Evolutionary conservation across 2,329 filamentous ascomycete species (phyloP).

Genomic region (Aspergillus niger): DNA sequence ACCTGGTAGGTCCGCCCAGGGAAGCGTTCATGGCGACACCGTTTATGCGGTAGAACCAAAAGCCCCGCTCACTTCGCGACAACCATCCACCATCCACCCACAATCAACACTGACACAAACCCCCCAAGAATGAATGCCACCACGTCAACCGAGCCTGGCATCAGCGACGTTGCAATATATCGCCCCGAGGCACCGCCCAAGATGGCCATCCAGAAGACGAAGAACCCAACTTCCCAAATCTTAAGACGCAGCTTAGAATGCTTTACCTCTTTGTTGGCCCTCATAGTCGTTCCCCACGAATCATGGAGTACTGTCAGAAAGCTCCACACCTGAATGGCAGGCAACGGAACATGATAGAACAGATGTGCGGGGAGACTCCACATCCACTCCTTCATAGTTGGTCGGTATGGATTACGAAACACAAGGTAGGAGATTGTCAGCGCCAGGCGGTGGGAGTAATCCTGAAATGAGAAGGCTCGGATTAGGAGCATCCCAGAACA

Average conservation of each 20-base stretch:
- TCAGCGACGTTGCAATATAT: neutral
- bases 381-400: slow-evolving; percentile 14
- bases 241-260: slow-evolving; percentile 4
- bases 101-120: neutral
- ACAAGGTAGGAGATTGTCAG: slow-evolving; percentile 35
- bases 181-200: slow-evolving; percentile 27
- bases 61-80: neutral
- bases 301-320: slow-evolving; percentile 37
- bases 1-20: too few relatives aligned
- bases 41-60: neutral
- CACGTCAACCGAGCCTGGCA: neutral
- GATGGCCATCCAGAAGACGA: slow-evolving; percentile 34
- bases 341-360: slow-evolving; percentile 40
- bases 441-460: slow-evolving; percentile 30
- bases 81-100: neutral
- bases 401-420: slow-evolving; percentile 30
- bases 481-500: slow-evolving; percentile 29
- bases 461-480: slow-evolving; percentile 29
- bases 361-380: slow-evolving; percentile 31
- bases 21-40: neutral
- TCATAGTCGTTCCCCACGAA: slow-evolving; percentile 41
- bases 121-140: neutral
- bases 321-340: slow-evolving; percentile 40
- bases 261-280: slow-evolving; percentile 29
- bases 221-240: slow-evolving; percentile 28